Percentiles rank a stretch among this genome's conserved stretches.
Evolutionary conservation across 169 alveolate genomes (phyloP).

Genomic region (Plasmodium adleri): DNA sequence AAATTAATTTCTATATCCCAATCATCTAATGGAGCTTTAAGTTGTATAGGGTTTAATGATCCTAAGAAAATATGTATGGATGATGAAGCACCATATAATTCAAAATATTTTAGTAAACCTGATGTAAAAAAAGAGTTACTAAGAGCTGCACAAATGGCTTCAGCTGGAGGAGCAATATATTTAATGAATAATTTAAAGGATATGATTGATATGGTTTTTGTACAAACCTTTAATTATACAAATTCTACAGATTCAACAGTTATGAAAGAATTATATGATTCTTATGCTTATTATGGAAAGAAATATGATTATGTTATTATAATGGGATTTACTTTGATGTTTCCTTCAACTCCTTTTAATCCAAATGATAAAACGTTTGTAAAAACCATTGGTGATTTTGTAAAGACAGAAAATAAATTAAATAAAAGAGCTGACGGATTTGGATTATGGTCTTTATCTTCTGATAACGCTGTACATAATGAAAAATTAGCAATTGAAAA

Average conservation of each 20-base stretch:
- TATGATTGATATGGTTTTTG: conserved; percentile 13
- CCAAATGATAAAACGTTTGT: conserved; percentile 3
- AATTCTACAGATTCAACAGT: conserved; percentile 4
- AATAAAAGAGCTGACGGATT: conserved; percentile 18
- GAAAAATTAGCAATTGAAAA: conserved; percentile 4
- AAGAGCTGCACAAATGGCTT: conserved; percentile 15
- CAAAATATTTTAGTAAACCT: conserved; percentile 12
- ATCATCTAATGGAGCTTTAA: conserved; percentile 12
- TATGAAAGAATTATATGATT: conserved; percentile 12
- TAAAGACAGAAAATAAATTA: conserved; percentile 9
- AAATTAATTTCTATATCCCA: conserved; percentile 14
- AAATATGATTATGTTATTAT: conserved; percentile 19
- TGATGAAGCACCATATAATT: conserved; percentile 11
- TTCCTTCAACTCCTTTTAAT: conserved; percentile 2
- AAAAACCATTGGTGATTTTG: conserved; percentile 7
- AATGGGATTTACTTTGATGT: conserved; percentile 13
- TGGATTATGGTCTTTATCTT: conserved; percentile 13
- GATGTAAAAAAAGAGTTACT: neutral
- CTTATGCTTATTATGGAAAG: conserved; percentile 10
- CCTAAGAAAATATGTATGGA: conserved; percentile 17
- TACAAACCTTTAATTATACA: conserved; percentile 11
- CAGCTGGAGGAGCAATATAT: conserved; percentile 22
- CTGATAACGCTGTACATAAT: neutral
- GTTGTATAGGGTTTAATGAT: conserved; percentile 12
- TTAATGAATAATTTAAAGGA: conserved; percentile 16